Evolutionary conservation across 1,139 yeast species (phyloP).

Genomic region (Arxiozyma heterogenica): DNA sequence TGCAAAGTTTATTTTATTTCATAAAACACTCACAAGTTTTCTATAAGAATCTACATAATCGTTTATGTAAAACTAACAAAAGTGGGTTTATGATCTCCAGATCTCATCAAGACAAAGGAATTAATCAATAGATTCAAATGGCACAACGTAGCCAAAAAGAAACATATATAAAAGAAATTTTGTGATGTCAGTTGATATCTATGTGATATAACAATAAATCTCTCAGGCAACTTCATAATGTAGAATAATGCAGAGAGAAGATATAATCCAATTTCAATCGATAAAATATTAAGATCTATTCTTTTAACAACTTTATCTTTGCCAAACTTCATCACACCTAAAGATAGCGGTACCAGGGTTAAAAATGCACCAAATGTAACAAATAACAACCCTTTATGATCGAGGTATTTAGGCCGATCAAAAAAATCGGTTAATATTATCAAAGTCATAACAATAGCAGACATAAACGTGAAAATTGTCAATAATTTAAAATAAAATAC

Average conservation of each 20-base stretch:
- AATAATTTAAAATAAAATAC: conserved; percentile 38
- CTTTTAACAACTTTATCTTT: conserved; percentile 39
- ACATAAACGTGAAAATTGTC: conserved; percentile 39
- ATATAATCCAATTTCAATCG: conserved; percentile 61
- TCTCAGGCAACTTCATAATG: conserved; percentile 71
- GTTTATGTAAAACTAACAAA: conserved; percentile 8
- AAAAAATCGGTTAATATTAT: conserved; percentile 36
- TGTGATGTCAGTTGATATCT: conserved; percentile 64
- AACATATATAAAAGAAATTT: conserved; percentile 64
- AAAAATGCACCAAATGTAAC: conserved; percentile 21
- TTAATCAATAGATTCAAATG: conserved; percentile 9
- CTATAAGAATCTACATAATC: not conserved
- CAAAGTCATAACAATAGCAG: conserved; percentile 38
- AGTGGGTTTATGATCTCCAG: conserved; percentile 9
- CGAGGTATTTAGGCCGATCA: not conserved
- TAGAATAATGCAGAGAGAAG: conserved; percentile 69
- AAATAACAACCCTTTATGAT: conserved; percentile 1
- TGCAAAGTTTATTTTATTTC: not conserved
- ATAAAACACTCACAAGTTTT: not conserved
- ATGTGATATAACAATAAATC: conserved; percentile 59
- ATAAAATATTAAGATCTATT: conserved; percentile 48
- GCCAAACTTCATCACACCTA: conserved; percentile 42
- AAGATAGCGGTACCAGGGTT: conserved; percentile 50
- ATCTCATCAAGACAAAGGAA: conserved; percentile 11
- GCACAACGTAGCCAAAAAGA: conserved; percentile 6